phyloP scores from a whole-genome alignment of 257 asterid genomes.

The Petunia axillaris region DNA sequence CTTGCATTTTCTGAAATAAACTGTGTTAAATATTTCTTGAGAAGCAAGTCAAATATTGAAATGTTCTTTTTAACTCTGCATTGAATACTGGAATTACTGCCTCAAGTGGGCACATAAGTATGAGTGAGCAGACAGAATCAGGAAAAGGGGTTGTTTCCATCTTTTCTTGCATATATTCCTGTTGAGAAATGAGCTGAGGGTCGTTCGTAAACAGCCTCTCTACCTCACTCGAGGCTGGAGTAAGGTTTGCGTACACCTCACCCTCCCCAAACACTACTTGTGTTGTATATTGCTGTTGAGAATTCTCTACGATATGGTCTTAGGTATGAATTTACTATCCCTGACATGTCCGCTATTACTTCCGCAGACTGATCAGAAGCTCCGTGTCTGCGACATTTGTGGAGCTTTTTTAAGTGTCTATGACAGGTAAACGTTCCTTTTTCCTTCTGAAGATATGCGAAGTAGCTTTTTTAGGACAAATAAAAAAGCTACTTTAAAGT shows the following conservation, averaged over 20 bases:
- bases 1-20: background rate
- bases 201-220: no score
- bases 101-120: slow-evolving; percentile 8
- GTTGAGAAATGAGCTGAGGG: background rate
- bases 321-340: slow-evolving; percentile 20
- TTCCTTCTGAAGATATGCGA: slow-evolving; percentile 14
- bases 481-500: slow-evolving; percentile 45
- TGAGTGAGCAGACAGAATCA: slow-evolving; percentile 7
- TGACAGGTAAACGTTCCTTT: slow-evolving; percentile 65
- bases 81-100: background rate
- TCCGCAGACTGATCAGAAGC: slow-evolving; percentile 96
- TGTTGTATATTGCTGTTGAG: background rate
- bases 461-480: slow-evolving; percentile 40
- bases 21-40: background rate
- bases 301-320: background rate
- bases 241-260: no score
- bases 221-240: no score
- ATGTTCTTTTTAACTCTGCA: background rate
- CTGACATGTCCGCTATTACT: slow-evolving; percentile 36
- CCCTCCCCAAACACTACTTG: no score
- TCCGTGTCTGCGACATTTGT: slow-evolving; percentile 98
- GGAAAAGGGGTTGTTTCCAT: background rate
- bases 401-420: slow-evolving; percentile 96
- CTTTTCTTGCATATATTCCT: slow-evolving; percentile 21
- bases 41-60: background rate